phyloP scores from a whole-genome alignment of 345 rosid genomes.

The Arabis hirsuta region DNA sequence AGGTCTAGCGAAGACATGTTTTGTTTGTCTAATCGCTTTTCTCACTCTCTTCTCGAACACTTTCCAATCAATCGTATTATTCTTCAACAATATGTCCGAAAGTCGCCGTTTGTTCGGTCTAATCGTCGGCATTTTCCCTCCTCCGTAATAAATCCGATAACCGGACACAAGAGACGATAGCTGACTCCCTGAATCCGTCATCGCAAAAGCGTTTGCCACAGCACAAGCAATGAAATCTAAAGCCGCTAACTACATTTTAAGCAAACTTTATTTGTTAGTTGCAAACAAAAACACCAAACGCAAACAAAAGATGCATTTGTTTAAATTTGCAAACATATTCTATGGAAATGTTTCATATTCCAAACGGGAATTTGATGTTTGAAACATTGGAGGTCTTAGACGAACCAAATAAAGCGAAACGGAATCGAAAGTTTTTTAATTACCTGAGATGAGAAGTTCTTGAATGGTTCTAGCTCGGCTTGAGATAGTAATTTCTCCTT shows the following conservation, averaged over 20 bases:
- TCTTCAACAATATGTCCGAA: conserved; percentile 69
- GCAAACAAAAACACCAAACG: too few relatives aligned
- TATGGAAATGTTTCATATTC: too few relatives aligned
- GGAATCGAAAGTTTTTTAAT: neutral
- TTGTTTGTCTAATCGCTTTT: conserved; percentile 85
- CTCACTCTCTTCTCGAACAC: conserved; percentile 85
- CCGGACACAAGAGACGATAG: conserved; percentile 93
- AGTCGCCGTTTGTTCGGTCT: conserved; percentile 84
- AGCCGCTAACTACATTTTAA: conserved; percentile 43
- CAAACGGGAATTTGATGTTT: neutral
- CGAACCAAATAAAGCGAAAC: neutral
- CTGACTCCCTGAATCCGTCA: conserved; percentile 98
- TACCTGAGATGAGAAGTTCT: conserved; percentile 92
- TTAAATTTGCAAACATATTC: too few relatives aligned
- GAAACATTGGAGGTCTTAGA: neutral
- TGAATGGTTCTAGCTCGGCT: conserved; percentile 75
- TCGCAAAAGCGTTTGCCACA: conserved; percentile 86
- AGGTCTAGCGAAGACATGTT: conserved; percentile 77
- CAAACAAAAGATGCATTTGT: too few relatives aligned
- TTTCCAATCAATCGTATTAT: conserved; percentile 78
- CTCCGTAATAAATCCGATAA: conserved; percentile 82
- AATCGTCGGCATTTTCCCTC: conserved; percentile 90
- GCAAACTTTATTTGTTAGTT: too few relatives aligned
- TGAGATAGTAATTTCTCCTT: conserved; percentile 85
- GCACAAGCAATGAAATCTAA: conserved; percentile 85